phyloP scores from a whole-genome alignment of 306 rosid genomes.

The Mimosa pudica region DNA sequence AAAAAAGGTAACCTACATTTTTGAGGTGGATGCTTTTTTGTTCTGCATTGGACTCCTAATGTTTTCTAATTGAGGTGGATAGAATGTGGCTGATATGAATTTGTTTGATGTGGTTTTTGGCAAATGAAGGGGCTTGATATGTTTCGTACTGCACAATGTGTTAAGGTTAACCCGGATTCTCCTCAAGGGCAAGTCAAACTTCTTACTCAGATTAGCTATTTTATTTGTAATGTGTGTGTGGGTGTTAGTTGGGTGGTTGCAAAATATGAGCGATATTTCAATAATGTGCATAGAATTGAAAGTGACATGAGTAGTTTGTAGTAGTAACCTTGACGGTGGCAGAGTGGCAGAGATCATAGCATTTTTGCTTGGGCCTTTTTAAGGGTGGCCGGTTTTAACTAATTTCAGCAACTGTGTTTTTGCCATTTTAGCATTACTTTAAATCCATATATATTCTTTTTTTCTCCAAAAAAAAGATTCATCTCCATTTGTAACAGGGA shows the following conservation, averaged over 20 bases:
- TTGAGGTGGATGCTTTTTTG: no score
- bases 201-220: constrained; percentile 75
- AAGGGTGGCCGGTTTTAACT: no score
- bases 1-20: no score
- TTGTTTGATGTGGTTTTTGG: constrained; percentile 33
- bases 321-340: not conserved
- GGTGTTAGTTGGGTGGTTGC: constrained; percentile 16
- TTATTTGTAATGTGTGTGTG: constrained; percentile 30
- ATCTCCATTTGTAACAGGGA: constrained; percentile 64
- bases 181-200: constrained; percentile 96
- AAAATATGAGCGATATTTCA: not conserved
- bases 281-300: not conserved
- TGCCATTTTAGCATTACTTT: not conserved
- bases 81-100: not conserved
- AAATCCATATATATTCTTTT: not conserved
- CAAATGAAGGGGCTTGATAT: constrained; percentile 69
- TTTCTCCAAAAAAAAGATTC: constrained; percentile 2
- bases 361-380: not conserved
- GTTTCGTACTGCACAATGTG: constrained; percentile 63
- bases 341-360: not conserved
- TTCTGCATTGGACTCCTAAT: no score
- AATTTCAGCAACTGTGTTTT: not conserved
- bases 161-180: constrained; percentile 90
- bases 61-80: no score
- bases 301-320: not conserved